Base-by-base conservation (phyloP, 345 rosid species). In the Ailanthus altissimus region DNA sequence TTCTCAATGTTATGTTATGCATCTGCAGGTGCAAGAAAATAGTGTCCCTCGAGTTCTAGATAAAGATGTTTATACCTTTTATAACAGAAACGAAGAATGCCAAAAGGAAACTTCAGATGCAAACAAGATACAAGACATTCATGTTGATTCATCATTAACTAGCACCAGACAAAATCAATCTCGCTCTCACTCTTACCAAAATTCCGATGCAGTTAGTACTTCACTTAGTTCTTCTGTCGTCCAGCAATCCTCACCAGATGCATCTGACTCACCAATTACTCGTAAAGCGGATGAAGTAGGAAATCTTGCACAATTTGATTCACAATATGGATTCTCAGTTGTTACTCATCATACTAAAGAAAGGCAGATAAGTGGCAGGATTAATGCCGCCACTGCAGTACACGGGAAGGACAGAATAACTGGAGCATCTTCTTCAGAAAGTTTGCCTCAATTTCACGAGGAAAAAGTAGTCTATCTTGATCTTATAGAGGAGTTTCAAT, bases 401-500 rank as follows among this genome's bases (percentile, higher is more conserved):
- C 70, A 36, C 1, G 66, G 63, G 66, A 72, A 57, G 46, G 76
- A 79, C 49, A 70, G 28, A 67, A 75, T 36, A 50, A 42, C 47
- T 14, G 56, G 75, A 49, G 78, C 84, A 53, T 79, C 89, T 14
- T 84, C 88, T 57, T 73, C 88, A 14, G 90, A 84, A 77, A 83
- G 84, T 79, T 75, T 76, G 57, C 80, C 85, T 26, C 86, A 65
- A 75, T 65, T 83, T 66, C 58, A 53, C 0, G 88, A 77, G 20
- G 84, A 80, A 49, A 80, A 70, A 71, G 73, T 89, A 20, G 83
- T 84, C 26, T 88, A 85, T 68, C 83, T 89, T 6, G 92, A 89
- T 38, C 90, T 87, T 50, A 73, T 88, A 60, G 90, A 85, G 78
- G 96, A 91, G 80, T 71, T 89, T 51, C 77, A 59, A 51, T 82